Evolutionary conservation across 2,329 filamentous ascomycete genomes (phyloP), one percentile per base, ranked within the genome.

Genomic region (Ascochyta clinopodiicola): DNA sequence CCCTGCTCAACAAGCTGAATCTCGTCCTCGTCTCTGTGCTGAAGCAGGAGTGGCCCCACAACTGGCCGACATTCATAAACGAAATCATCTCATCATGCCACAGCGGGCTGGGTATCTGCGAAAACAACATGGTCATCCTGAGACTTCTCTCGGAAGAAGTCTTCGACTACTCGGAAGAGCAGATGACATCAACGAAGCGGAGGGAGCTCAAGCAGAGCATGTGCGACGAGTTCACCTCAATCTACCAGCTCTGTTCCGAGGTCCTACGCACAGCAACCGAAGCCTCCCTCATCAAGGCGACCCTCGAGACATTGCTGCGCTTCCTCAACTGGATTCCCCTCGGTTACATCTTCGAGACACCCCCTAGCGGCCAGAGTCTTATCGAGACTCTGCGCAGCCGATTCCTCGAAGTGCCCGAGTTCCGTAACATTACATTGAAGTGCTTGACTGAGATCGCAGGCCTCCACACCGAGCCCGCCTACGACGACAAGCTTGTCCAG

Each of bases 21-120:
- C 86, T 99, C 69, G 94, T 98, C 55, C 89, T 99, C 62, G 92
- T 99, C 68, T 97, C 93, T 54, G 94, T 99, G 61, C 82, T 99
- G 73, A 99, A 99, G 84, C 95, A 99, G 80, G 95, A 99, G 79
- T 99, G 95, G 95, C 95, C 95, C 53, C 94, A 98, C 80, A 96
- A 99, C 82, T 99, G 96, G 95, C 95, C 96, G 10, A 96, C 92
- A 19, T 99, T 99, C 79, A 98, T 99, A 84, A 98, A 98, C 82
- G 95, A 99, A 81, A 99, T 99, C 78, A 92, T 99, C 69, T 90
- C 92, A 21, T 94, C 95, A 51, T 98, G 93, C 79, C 93, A 96
- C 75, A 94, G 91, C 66, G 97, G 90, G 78, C 82, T 99, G 49
- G 95, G 94, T 34, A 96, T 99, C 69, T 99, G 96, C 85, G 95